Base-by-base conservation (phyloP, 2,329 filamentous ascomycete species). In the Thielaviopsis musarum region DNA sequence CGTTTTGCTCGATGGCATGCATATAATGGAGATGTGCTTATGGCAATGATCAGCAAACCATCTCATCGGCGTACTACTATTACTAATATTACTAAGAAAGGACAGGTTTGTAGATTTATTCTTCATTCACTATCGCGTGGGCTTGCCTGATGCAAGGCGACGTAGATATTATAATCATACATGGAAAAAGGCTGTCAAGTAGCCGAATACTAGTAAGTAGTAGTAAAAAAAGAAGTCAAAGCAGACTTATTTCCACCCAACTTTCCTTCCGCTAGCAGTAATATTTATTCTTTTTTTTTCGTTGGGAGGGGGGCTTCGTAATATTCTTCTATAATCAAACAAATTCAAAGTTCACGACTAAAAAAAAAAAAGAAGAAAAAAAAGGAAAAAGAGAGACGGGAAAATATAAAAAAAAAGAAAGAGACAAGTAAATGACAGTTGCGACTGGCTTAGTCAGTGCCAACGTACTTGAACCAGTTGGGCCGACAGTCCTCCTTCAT, bases 381-480 rank as follows among this genome's bases (percentile, higher is more conserved):
- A 34, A 10, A 34, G 10, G 28, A 48, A n/a, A 34, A 19, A 21
- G 10, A 12, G 10, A 34, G 10, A 34, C 24, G 24, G 24, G 10
- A 52, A 58, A 52, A 21, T 22, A 48, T n/a, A 13, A 13, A 30
- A 59, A 28, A 19, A 17, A 59, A 21, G 30, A 54, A 38, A 41
- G 22, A 58, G 17, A 17, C 22, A 15, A 34, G 34, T 3, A 19
- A 51, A 30, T 12, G 21, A 41, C 30, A 34, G 30, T 34, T 3
- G 10, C 30, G 30, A 54, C n/a, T 19, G n/a, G 9, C 10, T 62
- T 72, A 94, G 67, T 82, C 83, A 77, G 87, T 88, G 58, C 91
- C 88, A 21, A 86, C 88, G 68, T 87, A 93, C 74, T 96, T 95
- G 79, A 98, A 97, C 88, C 93, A 98, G 69, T 91, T 91, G 19